A percentile compares a stretch with the other conserved stretches of the same genome.
Conservation (phyloP, 140 eudicot genomes). For the Stevia rebaudiana region DNA sequence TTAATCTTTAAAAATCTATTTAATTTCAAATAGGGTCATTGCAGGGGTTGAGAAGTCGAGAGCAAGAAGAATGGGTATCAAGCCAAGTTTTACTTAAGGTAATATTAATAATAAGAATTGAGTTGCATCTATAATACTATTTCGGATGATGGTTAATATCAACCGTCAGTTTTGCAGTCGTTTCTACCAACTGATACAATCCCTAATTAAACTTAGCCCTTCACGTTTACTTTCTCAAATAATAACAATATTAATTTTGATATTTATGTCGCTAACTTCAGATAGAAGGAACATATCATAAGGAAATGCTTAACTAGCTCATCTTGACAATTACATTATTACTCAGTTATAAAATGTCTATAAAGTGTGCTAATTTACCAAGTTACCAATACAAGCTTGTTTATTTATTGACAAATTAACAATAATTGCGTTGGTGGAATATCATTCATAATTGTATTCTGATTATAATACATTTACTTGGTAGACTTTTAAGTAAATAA, state of each 20-base stretch:
- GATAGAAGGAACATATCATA: background rate
- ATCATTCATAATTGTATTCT: background rate
- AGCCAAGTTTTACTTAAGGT: slow-evolving; percentile 83
- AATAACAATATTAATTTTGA: no score
- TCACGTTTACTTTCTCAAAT: no score
- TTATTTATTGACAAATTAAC: background rate
- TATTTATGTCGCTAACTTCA: background rate
- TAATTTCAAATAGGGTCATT: slow-evolving; percentile 9
- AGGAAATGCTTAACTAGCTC: background rate
- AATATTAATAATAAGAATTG: slow-evolving; percentile 4
- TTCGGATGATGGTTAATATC: background rate
- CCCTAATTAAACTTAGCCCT: no score
- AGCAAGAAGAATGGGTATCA: slow-evolving; percentile 86
- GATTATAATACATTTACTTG: background rate
- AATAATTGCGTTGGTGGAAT: background rate
- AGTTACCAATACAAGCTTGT: background rate
- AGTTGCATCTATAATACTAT: background rate
- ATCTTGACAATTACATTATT: background rate
- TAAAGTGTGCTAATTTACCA: background rate
- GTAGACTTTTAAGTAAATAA: background rate
- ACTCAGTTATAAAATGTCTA: background rate
- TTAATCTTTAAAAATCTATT: background rate
- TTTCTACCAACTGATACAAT: background rate
- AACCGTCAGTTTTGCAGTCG: background rate
- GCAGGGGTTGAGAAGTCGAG: slow-evolving; percentile 87